Base-by-base conservation (phyloP, 208 protist species). In the Trypanosomatidae sp. region DNA sequence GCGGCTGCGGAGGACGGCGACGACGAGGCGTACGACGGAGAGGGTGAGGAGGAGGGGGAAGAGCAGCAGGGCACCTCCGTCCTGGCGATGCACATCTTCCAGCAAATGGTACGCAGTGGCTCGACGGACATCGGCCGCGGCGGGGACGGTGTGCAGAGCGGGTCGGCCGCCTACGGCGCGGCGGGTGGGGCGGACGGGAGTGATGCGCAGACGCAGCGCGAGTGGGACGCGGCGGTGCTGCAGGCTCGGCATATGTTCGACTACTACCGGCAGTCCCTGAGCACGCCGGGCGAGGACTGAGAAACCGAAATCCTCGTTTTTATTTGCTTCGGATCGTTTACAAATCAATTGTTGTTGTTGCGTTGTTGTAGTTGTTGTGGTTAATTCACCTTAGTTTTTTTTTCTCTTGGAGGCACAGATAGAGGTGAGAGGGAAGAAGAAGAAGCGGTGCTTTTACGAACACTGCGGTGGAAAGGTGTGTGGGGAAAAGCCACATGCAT, bases 221-320 rank as follows among this genome's bases (percentile, higher is more conserved):
- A 90, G 64, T 91, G 87, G 87, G 73, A 85, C 17, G 74, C 66
- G 15, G 82, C 83, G 28, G 77, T 86, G 71, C 47, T 59, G 39
- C 67, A 80, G 74, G 89, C 89, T 0, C 71, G 64, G 36, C 43
- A 79, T 64, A 94, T 94, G 89, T 91, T 85, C 58, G 43, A 44
- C 46, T 89, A 86, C 58, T 93, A 91, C 46, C 73, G 76, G 10
- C 70, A 77, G 36, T 74, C 75, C 1, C 17, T 76, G 3, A 47
- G 64, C 3, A 47, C 4, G 1, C 8, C 15, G 1, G 75, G 46
- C 19, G 62, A 64, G 7, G 49, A 56, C 9, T 71, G 36, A 62
- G 2, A 50, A 15, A n/a, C n/a, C n/a, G n/a, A n/a, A n/a, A n/a
- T n/a, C n/a, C n/a, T n/a, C n/a, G n/a, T n/a, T n/a, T n/a, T n/a